Conservation (phyloP, 805 yeast species). For the Saccharomyces mikatae region DNA sequence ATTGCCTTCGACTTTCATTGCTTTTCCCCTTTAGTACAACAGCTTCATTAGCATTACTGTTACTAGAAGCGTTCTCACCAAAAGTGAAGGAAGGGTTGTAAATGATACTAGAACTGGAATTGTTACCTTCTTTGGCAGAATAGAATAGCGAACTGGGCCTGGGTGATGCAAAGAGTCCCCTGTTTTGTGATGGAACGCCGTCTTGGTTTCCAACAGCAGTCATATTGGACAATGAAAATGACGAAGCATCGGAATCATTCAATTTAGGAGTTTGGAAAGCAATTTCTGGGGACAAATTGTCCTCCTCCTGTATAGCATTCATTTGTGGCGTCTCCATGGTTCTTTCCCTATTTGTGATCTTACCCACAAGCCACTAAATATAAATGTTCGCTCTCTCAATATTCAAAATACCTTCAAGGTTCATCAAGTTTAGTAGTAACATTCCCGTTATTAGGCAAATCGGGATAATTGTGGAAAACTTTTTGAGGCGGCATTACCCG, state of each 20-base stretch:
- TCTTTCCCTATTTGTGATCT: neutral
- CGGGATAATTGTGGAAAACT: neutral
- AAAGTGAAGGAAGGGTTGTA: conserved; percentile 27
- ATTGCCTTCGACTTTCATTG: conserved; percentile 18
- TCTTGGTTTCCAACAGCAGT: neutral
- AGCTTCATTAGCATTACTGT: neutral
- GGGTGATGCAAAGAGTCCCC: conserved; percentile 17
- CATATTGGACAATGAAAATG: neutral
- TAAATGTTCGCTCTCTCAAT: neutral
- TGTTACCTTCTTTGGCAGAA: conserved; percentile 23
- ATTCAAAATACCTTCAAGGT: neutral
- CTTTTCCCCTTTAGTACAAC: neutral
- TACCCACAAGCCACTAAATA: neutral
- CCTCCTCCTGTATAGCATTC: conserved; percentile 26
- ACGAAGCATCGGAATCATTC: neutral
- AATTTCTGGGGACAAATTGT: conserved; percentile 6
- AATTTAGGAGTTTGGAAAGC: conserved; percentile 10
- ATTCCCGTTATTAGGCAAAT: neutral
- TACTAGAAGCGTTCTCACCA: conserved; percentile 15
- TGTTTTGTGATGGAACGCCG: conserved; percentile 1
- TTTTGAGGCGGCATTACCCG: neutral
- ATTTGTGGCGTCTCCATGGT: conserved; percentile 15
- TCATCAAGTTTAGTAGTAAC: neutral
- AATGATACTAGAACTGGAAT: conserved; percentile 29
- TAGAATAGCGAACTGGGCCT: conserved; percentile 21